These are phyloP conservation scores for Nemania sp. DNA, from an alignment of 2,329 filamentous ascomycete species.

Conservation along the genomic window DNA sequence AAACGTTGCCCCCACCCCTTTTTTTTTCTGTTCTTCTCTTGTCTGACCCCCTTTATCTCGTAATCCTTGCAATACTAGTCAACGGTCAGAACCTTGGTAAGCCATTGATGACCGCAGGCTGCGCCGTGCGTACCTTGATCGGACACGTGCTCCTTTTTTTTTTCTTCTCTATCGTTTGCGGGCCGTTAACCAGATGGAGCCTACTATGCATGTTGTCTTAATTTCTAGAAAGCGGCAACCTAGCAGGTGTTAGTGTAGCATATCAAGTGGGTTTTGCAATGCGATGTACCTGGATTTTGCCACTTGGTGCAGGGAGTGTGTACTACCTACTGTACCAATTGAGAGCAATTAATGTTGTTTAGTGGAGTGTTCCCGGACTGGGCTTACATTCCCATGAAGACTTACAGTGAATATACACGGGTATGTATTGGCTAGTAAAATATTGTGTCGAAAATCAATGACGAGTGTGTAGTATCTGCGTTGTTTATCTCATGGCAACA, in stretches of 20 bases:
- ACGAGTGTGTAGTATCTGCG: not conserved
- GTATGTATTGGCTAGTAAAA: too few relatives aligned
- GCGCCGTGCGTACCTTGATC: slow-evolving; percentile 26
- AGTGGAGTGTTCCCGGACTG: not conserved
- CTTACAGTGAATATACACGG: too few relatives aligned
- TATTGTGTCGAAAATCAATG: not conserved
- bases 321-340: not conserved
- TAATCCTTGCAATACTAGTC: not conserved
- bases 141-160: slow-evolving; percentile 26
- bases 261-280: too few relatives aligned
- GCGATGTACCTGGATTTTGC: not conserved
- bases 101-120: slow-evolving; percentile 10
- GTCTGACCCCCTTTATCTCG: not conserved
- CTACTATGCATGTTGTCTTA: not conserved
- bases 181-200: slow-evolving; percentile 8
- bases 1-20: not conserved
- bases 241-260: not conserved
- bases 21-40: not conserved
- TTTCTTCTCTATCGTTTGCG: slow-evolving; percentile 17
- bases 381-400: too few relatives aligned
- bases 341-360: not conserved
- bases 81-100: slow-evolving; percentile 15
- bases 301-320: not conserved
- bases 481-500: not conserved
- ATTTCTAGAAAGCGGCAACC: not conserved